Conservation (phyloP, 2,329 filamentous ascomycete species). For the Aspergillus novoparasiticus region DNA sequence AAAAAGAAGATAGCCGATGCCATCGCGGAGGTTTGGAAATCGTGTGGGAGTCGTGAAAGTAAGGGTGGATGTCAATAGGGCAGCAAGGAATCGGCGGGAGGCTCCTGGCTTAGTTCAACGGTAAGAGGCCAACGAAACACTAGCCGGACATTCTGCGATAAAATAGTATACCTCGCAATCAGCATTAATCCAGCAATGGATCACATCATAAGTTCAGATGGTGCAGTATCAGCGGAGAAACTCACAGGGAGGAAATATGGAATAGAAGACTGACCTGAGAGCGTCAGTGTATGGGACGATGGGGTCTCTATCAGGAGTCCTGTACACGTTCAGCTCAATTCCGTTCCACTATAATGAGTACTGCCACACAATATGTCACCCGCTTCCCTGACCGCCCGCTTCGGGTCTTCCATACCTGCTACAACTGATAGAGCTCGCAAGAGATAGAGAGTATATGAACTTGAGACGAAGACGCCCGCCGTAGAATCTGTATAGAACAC, state of each 20-base stretch:
- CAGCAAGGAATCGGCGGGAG: slow-evolving; percentile 14
- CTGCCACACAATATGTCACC: not conserved
- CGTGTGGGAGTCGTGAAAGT: slow-evolving; percentile 9
- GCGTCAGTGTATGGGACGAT: not conserved
- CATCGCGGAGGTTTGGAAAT: slow-evolving; percentile 60
- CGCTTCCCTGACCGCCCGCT: not conserved
- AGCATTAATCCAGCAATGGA: not conserved
- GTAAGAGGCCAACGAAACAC: slow-evolving; percentile 25
- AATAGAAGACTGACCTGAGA: not conserved
- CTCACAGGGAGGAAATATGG: not conserved
- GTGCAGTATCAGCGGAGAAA: not conserved
- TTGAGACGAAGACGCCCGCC: not conserved
- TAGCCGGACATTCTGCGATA: slow-evolving; percentile 22
- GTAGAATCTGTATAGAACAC: not conserved
- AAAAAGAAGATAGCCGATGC: slow-evolving; percentile 98
- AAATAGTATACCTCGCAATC: not conserved
- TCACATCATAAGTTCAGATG: no score
- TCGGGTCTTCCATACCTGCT: not conserved
- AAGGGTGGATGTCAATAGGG: slow-evolving; percentile 18
- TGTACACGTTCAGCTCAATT: not conserved
- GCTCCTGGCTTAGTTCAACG: slow-evolving; percentile 19
- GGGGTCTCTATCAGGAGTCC: not conserved
- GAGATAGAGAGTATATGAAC: no score
- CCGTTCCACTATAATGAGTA: not conserved
- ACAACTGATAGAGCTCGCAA: not conserved